Base-by-base conservation (phyloP, 2,329 filamentous ascomycete species). In the Pyrenophora teres region DNA sequence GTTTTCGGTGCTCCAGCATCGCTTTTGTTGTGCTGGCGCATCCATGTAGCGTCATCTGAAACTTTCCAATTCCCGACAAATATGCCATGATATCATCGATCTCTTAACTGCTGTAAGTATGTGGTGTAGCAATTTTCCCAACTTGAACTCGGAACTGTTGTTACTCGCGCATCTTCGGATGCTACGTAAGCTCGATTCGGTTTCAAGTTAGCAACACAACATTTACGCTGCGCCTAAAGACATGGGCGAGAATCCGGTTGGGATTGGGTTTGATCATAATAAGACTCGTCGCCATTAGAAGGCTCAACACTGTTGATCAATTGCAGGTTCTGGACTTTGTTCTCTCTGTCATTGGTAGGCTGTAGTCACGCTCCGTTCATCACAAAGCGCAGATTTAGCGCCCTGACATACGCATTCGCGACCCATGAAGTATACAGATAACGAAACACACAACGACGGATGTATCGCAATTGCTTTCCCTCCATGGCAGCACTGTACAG, bases 381-480 rank as follows among this genome's bases (percentile, higher is more conserved):
- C 49, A 43, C 16, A 51, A 45, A 33, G 40, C 60, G 12, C 62
- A 51, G 9, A 38, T 51, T 10, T 37, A 46, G 31, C 48, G 48
- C 15, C 48, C 48, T 1, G 19, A 27, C 8, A 12, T 51, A 13
- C 30, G 37, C 18, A 27, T 51, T 4, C 25, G 7, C 15, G 37
- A 51, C 19, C 16, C 37, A 5, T 16, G n/a, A 31, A 51, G 31
- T 40, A 18, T 40, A 18, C 10, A 46, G 13, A 32, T 46, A 1
- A 23, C 40, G 5, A 16, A 23, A 3, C 7, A 32, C 6, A 15
- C 4, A 8, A 37, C 4, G 12, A 37, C 42, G 3, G 66, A 79
- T n/a, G 76, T 80, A 1, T 79, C 80, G 0, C 80, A 83, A 52
- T 67, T 75, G 21, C 32, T 81, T 31, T 60, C 68, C 7, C 43